Base-by-base conservation (phyloP, 2,329 filamentous ascomycete species). In the Onygenales sp. region DNA sequence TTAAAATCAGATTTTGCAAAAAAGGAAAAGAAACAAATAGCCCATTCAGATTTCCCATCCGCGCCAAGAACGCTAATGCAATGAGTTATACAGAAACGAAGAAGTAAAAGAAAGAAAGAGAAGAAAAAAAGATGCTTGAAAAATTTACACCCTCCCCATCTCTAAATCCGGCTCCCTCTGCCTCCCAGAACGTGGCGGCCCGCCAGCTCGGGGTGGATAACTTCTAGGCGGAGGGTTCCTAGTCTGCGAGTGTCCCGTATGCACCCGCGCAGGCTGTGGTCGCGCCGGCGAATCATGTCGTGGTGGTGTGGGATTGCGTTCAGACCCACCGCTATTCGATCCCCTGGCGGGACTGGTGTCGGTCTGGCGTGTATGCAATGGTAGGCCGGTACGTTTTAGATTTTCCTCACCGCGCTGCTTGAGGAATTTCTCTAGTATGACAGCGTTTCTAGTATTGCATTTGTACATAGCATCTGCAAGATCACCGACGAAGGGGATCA, bases 401-500 rank as follows among this genome's bases (percentile, higher is more conserved):
- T 54, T 55, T 13, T 61, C 57, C 53, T 68, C 62, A 31, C 68
- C 70, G 54, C 72, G 71, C 49, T 72, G 63, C 33, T 69, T 67
- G 51, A 77, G 59, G 54, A 74, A 62, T 43, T 68, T 67, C 49
- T 77, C 74, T 8, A 77, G 63, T 44, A 75, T 58, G 14, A 74
- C 60, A 3, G 72, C 73, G 57, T 75, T 77, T 54, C 68, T 65
- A 10, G 73, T 74, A 59, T 77, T 77, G 63, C 69, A 72, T 57
- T 75, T 75, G 59, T 72, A 76, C 27, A 73, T 57, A 1, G 72
- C 74, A 61, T 75, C 74, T 42, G 68, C 71, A 54, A 75, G 40
- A 54, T 77, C 74, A 45, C 75, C 77, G 11, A 78, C 57, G 54
- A 79, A 74, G 17, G 78, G 77, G 33, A 79, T 66, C 32, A 80